A percentile compares a stretch with the other conserved stretches of the same genome.
These are phyloP conservation scores for Botrytis elliptica DNA, from an alignment of 2,329 filamentous ascomycete genomes.

Conservation along the genomic window DNA sequence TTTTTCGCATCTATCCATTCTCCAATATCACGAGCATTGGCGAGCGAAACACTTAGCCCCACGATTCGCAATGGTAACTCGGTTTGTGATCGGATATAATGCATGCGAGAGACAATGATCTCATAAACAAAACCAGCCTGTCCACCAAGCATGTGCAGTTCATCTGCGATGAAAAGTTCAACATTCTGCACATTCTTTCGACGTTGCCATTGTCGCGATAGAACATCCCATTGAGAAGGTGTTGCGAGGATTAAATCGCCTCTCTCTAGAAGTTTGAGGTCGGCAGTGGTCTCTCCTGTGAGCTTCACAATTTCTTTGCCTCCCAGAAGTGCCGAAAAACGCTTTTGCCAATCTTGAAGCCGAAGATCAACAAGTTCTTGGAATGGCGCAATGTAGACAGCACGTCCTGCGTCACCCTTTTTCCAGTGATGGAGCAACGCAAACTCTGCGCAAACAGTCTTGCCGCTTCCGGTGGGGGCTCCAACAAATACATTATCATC, in stretches of 20 bases:
- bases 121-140: conserved; percentile 88
- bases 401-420: conserved; percentile 67
- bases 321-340: conserved; percentile 68
- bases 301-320: conserved; percentile 91
- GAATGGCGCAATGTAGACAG: conserved; percentile 92
- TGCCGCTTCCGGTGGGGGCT: conserved; percentile 90
- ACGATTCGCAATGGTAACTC: conserved; percentile 83
- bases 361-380: conserved; percentile 87
- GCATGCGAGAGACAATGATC: conserved; percentile 95
- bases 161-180: conserved; percentile 89
- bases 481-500: conserved; percentile 94
- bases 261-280: conserved; percentile 82
- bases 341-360: conserved; percentile 79
- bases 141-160: conserved; percentile 89
- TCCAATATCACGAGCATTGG: conserved; percentile 89
- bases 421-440: conserved; percentile 87
- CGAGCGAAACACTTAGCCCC: conserved; percentile 84
- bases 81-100: conserved; percentile 87
- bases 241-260: conserved; percentile 91
- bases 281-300: conserved; percentile 86
- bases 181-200: conserved; percentile 93
- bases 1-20: conserved; percentile 98
- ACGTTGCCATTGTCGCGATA: conserved; percentile 94
- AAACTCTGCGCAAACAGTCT: conserved; percentile 96
- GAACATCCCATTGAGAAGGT: conserved; percentile 89